Evolutionary conservation across 2,329 filamentous ascomycete genomes (phyloP).

Genomic region (Ilyonectria mors-panacis): DNA sequence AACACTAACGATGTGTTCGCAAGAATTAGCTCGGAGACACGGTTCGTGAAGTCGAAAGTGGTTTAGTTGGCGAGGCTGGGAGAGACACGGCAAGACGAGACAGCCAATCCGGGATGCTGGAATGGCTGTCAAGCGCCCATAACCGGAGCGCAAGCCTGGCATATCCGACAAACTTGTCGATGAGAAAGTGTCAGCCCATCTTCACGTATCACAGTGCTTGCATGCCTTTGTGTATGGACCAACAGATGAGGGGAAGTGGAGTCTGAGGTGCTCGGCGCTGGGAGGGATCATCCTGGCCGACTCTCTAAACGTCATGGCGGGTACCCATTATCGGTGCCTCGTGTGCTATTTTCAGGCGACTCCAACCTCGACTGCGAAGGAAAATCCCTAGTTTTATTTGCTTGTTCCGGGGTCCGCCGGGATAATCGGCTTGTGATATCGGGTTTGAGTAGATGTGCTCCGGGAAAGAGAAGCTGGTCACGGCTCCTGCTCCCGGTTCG

Average conservation of each 20-base stretch:
- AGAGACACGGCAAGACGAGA: slow-evolving; percentile 3
- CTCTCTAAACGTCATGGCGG: slow-evolving; percentile 41
- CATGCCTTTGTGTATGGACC: slow-evolving; percentile 15
- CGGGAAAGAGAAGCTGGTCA: neutral
- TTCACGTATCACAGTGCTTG: slow-evolving; percentile 18
- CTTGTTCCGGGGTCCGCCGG: neutral
- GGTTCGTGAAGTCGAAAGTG: slow-evolving; percentile 33
- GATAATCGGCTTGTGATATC: neutral
- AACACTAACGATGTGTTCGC: slow-evolving; percentile 38
- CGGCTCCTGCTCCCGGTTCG: neutral
- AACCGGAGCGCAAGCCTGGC: slow-evolving; percentile 10
- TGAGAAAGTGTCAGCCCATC: slow-evolving; percentile 28
- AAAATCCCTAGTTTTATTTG: neutral
- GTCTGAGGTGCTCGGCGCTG: slow-evolving; percentile 33
- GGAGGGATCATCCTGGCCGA: slow-evolving; percentile 38
- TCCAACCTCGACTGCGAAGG: neutral
- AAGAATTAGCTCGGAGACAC: slow-evolving; percentile 37
- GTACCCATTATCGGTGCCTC: slow-evolving; percentile 19
- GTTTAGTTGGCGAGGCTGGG: slow-evolving; percentile 33
- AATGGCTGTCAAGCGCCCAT: slow-evolving; percentile 11
- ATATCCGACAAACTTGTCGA: slow-evolving; percentile 26
- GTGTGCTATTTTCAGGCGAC: slow-evolving; percentile 20
- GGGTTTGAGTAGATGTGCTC: neutral
- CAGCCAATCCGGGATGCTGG: slow-evolving; percentile 20
- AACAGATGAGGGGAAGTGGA: slow-evolving; percentile 47